A percentile compares a stretch with the other conserved stretches of the same genome.
phyloP scores from a whole-genome alignment of 73 alveolate species.

The Paramecium primaurelia region DNA sequence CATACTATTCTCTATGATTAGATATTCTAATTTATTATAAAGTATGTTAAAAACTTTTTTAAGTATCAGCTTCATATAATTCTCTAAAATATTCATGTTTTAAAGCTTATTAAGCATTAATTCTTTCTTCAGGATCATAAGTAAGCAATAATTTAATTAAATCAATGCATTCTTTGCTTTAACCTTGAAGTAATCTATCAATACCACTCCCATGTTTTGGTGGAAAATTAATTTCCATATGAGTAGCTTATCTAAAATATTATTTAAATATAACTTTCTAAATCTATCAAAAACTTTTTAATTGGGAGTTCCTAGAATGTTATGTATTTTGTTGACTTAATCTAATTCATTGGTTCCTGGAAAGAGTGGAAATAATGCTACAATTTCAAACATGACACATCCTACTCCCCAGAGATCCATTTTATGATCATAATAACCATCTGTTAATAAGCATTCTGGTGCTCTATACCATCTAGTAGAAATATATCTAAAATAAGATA shows the following conservation, averaged over 20 bases:
- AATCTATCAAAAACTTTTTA: conserved; percentile 81
- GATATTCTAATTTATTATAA: neutral
- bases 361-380: conserved; percentile 90
- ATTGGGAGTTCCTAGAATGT: conserved; percentile 94
- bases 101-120: conserved; percentile 54
- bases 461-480: conserved; percentile 98
- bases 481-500: conserved; percentile 55
- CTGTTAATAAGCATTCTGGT: conserved; percentile 98
- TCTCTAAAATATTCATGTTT: conserved; percentile 61
- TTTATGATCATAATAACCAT: conserved; percentile 97
- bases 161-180: conserved; percentile 69
- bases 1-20: neutral
- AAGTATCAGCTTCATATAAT: conserved; percentile 41
- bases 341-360: conserved; percentile 99
- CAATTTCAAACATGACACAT: conserved; percentile 96
- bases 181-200: conserved; percentile 75
- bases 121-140: conserved; percentile 64
- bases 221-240: conserved; percentile 90
- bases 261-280: conserved; percentile 46
- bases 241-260: conserved; percentile 67
- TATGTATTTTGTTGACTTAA: conserved; percentile 93
- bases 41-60: conserved; percentile 30
- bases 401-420: conserved; percentile 99
- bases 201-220: conserved; percentile 88
- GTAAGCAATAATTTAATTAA: conserved; percentile 56